Conservation (phyloP, 116 monocot genomes). For the Papilionanthe hybrid region DNA sequence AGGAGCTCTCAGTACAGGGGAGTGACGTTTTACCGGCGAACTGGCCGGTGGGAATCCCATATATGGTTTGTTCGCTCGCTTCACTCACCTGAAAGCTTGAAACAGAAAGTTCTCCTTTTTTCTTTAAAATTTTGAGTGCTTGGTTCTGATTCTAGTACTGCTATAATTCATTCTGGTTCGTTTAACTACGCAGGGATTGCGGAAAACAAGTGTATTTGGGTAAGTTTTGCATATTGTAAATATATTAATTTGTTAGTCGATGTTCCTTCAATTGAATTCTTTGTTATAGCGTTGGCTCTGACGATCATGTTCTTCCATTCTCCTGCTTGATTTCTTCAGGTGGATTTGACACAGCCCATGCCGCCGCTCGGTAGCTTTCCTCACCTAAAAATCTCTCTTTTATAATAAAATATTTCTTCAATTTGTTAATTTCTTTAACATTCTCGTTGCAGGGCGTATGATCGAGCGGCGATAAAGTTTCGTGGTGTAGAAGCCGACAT, state of each 20-base stretch:
- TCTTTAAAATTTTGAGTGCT: background rate
- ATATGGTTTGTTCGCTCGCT: slow-evolving; percentile 39
- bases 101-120: background rate
- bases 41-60: slow-evolving; percentile 72
- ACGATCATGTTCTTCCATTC: background rate
- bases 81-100: background rate
- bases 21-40: slow-evolving; percentile 66
- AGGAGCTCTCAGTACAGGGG: slow-evolving; percentile 68
- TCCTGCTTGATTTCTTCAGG: slow-evolving; percentile 14
- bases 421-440: background rate
- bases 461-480: slow-evolving; percentile 46
- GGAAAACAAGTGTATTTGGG: slow-evolving; percentile 78
- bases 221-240: slow-evolving; percentile 13
- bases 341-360: slow-evolving; percentile 63
- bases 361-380: slow-evolving; percentile 39
- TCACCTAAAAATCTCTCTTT: background rate
- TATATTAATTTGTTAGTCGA: background rate
- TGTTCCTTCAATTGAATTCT: background rate
- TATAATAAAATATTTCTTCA: background rate
- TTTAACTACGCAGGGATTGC: slow-evolving; percentile 45
- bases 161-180: background rate
- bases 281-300: background rate
- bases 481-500: slow-evolving; percentile 38
- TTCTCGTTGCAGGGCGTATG: slow-evolving; percentile 26
- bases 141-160: slow-evolving; percentile 1